Evolutionary conservation across 495 filamentous ascomycete species (phyloP).

Genomic region (Aspergillus saccharolyticus): DNA sequence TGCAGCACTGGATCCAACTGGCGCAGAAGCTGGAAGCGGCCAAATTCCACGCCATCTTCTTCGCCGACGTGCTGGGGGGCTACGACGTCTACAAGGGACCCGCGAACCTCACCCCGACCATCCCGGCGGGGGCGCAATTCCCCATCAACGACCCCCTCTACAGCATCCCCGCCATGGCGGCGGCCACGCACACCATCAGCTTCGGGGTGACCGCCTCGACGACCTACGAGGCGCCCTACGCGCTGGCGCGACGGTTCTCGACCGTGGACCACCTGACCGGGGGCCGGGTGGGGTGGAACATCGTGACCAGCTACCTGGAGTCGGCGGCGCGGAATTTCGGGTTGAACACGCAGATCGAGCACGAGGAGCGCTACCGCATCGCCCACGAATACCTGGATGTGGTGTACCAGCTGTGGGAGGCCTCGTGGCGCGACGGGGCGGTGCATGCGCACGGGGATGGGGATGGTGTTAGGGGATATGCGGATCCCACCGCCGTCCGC

Average conservation of each 20-base stretch:
- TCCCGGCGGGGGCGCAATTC: constrained; percentile 60
- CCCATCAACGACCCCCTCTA: constrained; percentile 55
- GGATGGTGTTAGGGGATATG: constrained; percentile 43
- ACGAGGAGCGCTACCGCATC: constrained; percentile 63
- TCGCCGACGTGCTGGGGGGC: constrained; percentile 49
- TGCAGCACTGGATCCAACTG: constrained; percentile 42
- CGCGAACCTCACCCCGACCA: constrained; percentile 51
- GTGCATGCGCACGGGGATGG: constrained; percentile 33
- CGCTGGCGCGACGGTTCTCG: constrained; percentile 59
- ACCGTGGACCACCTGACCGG: constrained; percentile 65
- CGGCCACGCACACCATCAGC: constrained; percentile 56
- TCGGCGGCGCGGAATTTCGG: constrained; percentile 60
- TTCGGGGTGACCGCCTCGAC: constrained; percentile 63
- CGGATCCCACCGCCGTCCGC: constrained; percentile 51
- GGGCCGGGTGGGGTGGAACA: constrained; percentile 62
- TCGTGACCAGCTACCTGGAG: constrained; percentile 64
- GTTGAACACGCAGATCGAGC: constrained; percentile 51
- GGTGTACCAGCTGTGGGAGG: constrained; percentile 64
- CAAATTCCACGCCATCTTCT: constrained; percentile 54
- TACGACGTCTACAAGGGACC: constrained; percentile 64
- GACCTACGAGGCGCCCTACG: constrained; percentile 65
- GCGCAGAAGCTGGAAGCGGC: constrained; percentile 45
- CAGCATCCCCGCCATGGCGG: constrained; percentile 41
- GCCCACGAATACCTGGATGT: constrained; percentile 65
- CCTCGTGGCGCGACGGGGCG: constrained; percentile 63